Evolutionary conservation across 768 basidiomycete species (phyloP).

Genomic region (Cystofilobasidium capitatum): DNA sequence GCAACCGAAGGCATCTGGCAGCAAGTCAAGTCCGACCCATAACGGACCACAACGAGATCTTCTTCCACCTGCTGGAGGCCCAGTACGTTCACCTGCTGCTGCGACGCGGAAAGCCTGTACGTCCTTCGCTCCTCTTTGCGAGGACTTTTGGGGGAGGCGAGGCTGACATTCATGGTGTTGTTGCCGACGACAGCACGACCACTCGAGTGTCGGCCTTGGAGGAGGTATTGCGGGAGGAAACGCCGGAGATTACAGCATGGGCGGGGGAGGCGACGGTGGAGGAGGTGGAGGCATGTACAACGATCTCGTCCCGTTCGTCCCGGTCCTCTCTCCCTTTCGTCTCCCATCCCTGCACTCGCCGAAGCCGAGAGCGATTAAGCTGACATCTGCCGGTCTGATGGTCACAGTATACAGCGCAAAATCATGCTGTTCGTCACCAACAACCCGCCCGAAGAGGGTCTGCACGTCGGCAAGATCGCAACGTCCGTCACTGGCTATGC

Average conservation of each 20-base stretch:
- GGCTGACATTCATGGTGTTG: slow-evolving; percentile 1
- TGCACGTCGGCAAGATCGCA: slow-evolving; percentile 21
- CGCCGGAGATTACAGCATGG: slow-evolving; percentile 60
- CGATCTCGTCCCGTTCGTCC: slow-evolving; percentile 14
- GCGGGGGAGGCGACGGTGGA: slow-evolving; percentile 46
- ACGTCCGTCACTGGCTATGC: slow-evolving; percentile 9
- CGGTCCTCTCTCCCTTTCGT: not conserved
- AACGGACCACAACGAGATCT: slow-evolving; percentile 63
- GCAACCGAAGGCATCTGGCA: slow-evolving; percentile 70
- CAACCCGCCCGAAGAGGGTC: slow-evolving; percentile 16
- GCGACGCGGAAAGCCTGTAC: slow-evolving; percentile 51
- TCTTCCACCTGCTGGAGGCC: slow-evolving; percentile 69
- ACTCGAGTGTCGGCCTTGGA: slow-evolving; percentile 29
- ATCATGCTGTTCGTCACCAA: slow-evolving; percentile 21
- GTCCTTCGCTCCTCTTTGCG: slow-evolving; percentile 16
- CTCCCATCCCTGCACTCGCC: too few relatives aligned
- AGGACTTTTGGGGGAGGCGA: not conserved
- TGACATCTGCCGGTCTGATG: too few relatives aligned
- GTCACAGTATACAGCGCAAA: slow-evolving; percentile 17
- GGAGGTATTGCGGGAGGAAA: slow-evolving; percentile 49
- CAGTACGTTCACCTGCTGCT: slow-evolving; percentile 64
- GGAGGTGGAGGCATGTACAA: slow-evolving; percentile 58
- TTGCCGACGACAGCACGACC: slow-evolving; percentile 33
- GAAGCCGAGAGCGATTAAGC: too few relatives aligned
- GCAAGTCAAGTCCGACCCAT: slow-evolving; percentile 61